Evolutionary conservation across 441 rosid genomes (phyloP), one percentile per base, ranked within the genome.

Genomic region (Adansonia gregorii): DNA sequence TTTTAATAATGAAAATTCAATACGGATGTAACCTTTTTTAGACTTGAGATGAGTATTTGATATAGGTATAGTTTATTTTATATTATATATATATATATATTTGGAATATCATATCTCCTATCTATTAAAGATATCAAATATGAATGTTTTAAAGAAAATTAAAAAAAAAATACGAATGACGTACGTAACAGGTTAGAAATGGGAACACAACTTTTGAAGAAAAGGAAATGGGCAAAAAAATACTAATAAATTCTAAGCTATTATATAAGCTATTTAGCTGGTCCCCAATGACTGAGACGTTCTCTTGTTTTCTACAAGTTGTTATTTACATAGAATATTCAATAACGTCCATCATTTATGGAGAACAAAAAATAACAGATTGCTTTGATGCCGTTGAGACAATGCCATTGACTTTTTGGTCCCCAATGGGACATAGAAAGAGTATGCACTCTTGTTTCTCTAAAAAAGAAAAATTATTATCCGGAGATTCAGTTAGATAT

Each of bases 321-420:
- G 27, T 35, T 54, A 39, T 70, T 31, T 70, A 7, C 15, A 12
- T 52, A 52, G 43, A 71, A 20, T 19, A 58, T 22, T 45, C 68
- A 12, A 54, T 9, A 17, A 55, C 39, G 8, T 55, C 46, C 45
- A 31, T 31, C 22, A 19, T 19, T 56, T 17, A 15, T 19, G 19
- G 76, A 65, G 19, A 6, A 20, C 12, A 20, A 12, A 58, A 43
- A 60, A 67, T 19, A 8, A 58, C 7, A 35, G 52, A 43, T 7
- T n/a, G 75, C 5, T 31, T 35, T 15, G 61, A 48, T 49, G 35
- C 31, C 69, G 11, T 63, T 24, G 27, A 46, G 14, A 15, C 35
- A 35, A 11, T 24, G 78, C 49, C 71, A 63, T 63, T 74, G 77
- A 45, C 67, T 19, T 4, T 46, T 45, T 45, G 54, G n/a, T 11